Evolutionary conservation across 73 alveolate genomes (phyloP), one percentile per base, ranked within the genome.

Genomic region (Effrenium voratum): DNA sequence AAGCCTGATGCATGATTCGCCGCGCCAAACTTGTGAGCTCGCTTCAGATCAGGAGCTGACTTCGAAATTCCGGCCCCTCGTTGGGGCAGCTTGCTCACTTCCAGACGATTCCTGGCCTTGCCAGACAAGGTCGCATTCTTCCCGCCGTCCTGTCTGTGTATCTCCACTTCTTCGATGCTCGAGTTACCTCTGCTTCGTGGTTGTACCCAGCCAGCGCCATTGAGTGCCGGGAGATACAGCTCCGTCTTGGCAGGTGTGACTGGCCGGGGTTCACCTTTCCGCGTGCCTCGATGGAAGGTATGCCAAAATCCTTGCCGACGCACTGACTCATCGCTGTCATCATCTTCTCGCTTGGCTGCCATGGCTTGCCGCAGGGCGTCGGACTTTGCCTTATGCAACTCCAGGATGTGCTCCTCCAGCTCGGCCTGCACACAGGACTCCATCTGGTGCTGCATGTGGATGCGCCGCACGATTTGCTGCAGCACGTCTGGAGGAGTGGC

Each of bases 361-460:
- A 82, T 82, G 46, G 92, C 92, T 49, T 82, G 92, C n/a, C 49
- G 92, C 75, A 82, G 26, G 52, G 73, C 92, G 5, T 82, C 52
- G 34, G 72, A 34, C 75, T 82, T 82, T 6, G 46, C 40, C 75
- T 50, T 47, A 22, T 30, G 75, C 50, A 82, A 12, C 3, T 82
- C 68, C n/a, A 82, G 75, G 73, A 82, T 82, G 73, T 82, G 49
- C 50, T 82, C 92, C 72, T 49, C 75, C 72, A 82, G 50, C 38
- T 82, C 92, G 22, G 92, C 72, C 26, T 82, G 70, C 47, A 82
- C 73, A 19, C 92, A 82, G 38, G 52, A 87, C 63, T 90, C 97
- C 88, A 90, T 68, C 52, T 57, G 66, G 88, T 90, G 85, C 46
- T 90, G 97, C 97, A 90, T 46, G 59, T 70, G 83, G 97, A 90